Evolutionary conservation across 2,329 filamentous ascomycete genomes (phyloP), one percentile per base, ranked within the genome.

Genomic region (Phialocephala subalpina): DNA sequence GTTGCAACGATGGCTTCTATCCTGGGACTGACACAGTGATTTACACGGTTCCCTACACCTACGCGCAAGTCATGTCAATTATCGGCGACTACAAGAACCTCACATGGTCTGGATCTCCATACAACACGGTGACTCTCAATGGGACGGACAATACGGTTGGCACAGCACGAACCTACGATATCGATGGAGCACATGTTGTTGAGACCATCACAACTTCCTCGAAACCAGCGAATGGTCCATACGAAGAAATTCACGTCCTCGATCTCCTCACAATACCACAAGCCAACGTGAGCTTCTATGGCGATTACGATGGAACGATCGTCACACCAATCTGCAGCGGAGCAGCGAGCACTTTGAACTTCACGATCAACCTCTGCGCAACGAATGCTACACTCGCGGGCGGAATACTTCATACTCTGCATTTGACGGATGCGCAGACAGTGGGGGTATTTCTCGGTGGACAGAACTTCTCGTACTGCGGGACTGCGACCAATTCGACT

Each of bases 61-160:
- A 73, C 45, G 20, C 58, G 2, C 64, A 73, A 65, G 70, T 73
- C 18, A 71, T 74, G 57, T 71, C 69, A 6, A 71, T 74, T 27
- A 73, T 74, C 62, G 72, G 72, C 22, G 58, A 63, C 55, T 75
- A 67, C 60, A 49, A 70, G 55, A 73, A 75, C 47, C 64, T 74
- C 18, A 73, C 73, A 20, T 73, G 70, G 72, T 71, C 64, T 62
- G 69, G 72, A n/a, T 61, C 56, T 56, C 67, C 67, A 49, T 60
- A 63, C 49, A 59, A 63, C 27, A 62, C 65, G 8, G 69, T 72
- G 3, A 68, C 67, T 1, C 67, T 74, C 29, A 72, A 75, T 58
- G 73, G 72, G 5, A 72, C 65, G 8, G 68, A 73, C 60, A 74
- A 75, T 62, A 69, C 67, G 1, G 69, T 74, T 57, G 69, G 68